Conservation (phyloP, 2,329 filamentous ascomycete species). For the Pseudopithomyces chartarum region DNA sequence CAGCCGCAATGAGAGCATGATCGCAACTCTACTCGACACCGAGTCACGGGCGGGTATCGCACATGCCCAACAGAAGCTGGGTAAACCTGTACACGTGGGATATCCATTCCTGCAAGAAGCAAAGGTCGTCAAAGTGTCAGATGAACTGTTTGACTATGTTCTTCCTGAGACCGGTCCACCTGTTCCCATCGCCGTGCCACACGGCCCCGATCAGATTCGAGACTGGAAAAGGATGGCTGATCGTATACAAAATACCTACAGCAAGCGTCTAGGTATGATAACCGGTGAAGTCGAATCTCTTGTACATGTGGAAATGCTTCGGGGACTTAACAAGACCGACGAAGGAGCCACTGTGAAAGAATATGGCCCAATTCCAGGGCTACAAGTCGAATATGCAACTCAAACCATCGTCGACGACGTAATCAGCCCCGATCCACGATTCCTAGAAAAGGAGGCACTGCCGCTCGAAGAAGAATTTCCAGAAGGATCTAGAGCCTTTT, state of each 20-base stretch:
- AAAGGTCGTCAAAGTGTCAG: constrained; percentile 84
- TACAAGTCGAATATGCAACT: constrained; percentile 88
- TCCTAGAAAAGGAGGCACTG: constrained; percentile 85
- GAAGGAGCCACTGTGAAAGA: constrained; percentile 91
- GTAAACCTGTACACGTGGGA: constrained; percentile 84
- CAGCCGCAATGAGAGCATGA: constrained; percentile 94
- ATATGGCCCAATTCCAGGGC: constrained; percentile 81
- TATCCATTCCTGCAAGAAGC: constrained; percentile 96
- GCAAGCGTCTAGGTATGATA: constrained; percentile 85
- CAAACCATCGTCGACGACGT: constrained; percentile 91
- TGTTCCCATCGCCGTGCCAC: constrained; percentile 70
- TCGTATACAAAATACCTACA: constrained; percentile 84
- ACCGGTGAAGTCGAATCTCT: constrained; percentile 87
- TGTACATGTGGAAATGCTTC: constrained; percentile 91
- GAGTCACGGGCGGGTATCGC: constrained; percentile 73
- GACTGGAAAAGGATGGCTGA: constrained; percentile 84
- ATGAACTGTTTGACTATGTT: constrained; percentile 90
- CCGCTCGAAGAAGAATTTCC: constrained; percentile 94
- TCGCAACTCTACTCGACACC: constrained; percentile 80
- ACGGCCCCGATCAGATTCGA: constrained; percentile 75
- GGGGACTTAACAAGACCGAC: constrained; percentile 87
- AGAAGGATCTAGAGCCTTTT: constrained; percentile 80
- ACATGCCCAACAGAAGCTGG: constrained; percentile 77
- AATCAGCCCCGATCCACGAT: constrained; percentile 87
- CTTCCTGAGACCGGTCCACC: constrained; percentile 66